Evolutionary conservation across 2,329 filamentous ascomycete genomes (phyloP).

Genomic region (Didymella segeticola): DNA sequence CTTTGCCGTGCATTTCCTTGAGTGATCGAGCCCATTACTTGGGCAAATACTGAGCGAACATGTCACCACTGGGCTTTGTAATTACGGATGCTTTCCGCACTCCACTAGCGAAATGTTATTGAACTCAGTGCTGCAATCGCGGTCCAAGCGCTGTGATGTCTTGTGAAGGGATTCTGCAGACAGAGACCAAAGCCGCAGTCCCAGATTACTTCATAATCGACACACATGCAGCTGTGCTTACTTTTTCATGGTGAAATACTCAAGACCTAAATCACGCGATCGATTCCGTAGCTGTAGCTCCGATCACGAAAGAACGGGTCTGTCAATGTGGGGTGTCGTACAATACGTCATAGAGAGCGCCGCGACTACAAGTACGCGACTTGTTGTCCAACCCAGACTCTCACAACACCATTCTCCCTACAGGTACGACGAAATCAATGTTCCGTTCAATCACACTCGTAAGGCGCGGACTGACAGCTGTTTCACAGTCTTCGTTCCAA

Average conservation of each 20-base stretch:
- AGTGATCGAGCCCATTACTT: not conserved
- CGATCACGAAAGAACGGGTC: conserved; percentile 4
- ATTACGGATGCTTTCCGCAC: not conserved
- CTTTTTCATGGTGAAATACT: not conserved
- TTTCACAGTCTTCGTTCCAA: conserved; percentile 23
- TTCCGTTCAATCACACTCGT: conserved; percentile 14
- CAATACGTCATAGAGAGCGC: conserved; percentile 3
- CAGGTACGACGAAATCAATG: conserved; percentile 21
- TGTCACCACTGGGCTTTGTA: not conserved
- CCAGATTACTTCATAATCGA: not conserved
- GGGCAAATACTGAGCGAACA: not conserved
- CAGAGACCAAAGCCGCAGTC: not conserved
- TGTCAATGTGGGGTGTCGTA: conserved; percentile 1
- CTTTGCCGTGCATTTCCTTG: not conserved
- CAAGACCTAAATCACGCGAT: conserved; percentile 8
- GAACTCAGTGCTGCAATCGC: not conserved
- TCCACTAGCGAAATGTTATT: not conserved
- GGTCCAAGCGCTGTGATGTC: not conserved
- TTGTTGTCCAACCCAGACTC: not conserved
- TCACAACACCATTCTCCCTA: conserved; percentile 7
- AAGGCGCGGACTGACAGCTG: conserved; percentile 27
- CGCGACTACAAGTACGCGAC: conserved; percentile 6
- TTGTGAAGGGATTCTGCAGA: not conserved
- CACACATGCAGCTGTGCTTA: not conserved
- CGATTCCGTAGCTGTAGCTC: not conserved